Evolutionary conservation across 495 filamentous ascomycete species (phyloP).

Genomic region (Aspergillus sclerotioniger): DNA sequence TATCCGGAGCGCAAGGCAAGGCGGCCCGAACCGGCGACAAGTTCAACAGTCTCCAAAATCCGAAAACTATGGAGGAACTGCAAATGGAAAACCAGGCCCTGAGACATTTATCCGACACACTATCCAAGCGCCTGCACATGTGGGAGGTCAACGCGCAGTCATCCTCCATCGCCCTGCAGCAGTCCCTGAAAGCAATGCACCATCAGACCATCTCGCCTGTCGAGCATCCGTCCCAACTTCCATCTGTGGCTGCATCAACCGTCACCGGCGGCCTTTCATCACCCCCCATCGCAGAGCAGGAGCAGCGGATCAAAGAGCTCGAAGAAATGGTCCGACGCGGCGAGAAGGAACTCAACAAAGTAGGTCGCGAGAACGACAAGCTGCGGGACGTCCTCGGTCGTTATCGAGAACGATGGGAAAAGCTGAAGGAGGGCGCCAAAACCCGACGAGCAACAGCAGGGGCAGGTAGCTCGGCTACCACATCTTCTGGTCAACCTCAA

Average conservation of each 20-base stretch:
- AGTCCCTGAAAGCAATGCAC: constrained; percentile 70
- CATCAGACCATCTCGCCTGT: constrained; percentile 43
- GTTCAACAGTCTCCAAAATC: constrained; percentile 30
- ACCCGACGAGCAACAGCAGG: constrained; percentile 39
- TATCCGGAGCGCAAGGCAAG: constrained; percentile 24
- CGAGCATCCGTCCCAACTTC: constrained; percentile 23
- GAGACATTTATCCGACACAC: constrained; percentile 69
- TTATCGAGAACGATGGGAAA: constrained; percentile 80
- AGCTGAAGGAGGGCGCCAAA: constrained; percentile 80
- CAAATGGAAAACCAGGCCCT: constrained; percentile 76
- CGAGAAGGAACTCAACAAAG: constrained; percentile 54
- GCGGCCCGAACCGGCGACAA: constrained; percentile 26
- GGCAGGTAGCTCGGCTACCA: neutral
- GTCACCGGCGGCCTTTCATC: constrained; percentile 21
- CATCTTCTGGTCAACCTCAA: neutral
- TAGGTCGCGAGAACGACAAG: constrained; percentile 68
- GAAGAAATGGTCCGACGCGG: constrained; percentile 44
- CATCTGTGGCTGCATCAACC: constrained; percentile 29
- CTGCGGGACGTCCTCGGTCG: constrained; percentile 60
- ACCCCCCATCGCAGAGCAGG: constrained; percentile 29
- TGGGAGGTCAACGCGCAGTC: constrained; percentile 85
- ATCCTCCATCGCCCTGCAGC: constrained; percentile 73
- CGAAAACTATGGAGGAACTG: constrained; percentile 75
- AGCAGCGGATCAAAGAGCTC: constrained; percentile 46
- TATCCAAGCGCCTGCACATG: constrained; percentile 74